Evolutionary conservation across 2,329 filamentous ascomycete genomes (phyloP).

Genomic region (Monosporascus sp.): DNA sequence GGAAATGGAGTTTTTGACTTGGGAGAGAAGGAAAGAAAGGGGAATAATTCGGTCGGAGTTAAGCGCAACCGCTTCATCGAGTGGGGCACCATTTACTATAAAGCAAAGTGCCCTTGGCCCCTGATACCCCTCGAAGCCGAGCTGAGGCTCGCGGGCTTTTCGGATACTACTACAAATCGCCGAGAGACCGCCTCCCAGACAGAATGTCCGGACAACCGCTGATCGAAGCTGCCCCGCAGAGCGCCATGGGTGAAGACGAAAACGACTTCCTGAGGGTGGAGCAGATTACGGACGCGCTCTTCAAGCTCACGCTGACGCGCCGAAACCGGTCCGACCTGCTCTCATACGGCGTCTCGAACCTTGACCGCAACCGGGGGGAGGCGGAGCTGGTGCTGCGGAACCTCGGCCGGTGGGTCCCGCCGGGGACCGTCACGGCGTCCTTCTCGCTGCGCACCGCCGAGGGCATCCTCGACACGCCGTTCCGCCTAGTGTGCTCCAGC

Average conservation of each 20-base stretch:
- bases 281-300: not conserved
- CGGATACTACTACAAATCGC: too few relatives aligned
- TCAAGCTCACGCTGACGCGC: constrained; percentile 1
- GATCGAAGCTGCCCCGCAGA: not conserved
- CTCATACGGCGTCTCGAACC: not conserved
- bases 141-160: too few relatives aligned
- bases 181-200: too few relatives aligned
- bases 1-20: too few relatives aligned
- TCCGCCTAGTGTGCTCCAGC: constrained; percentile 3
- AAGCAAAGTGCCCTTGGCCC: too few relatives aligned
- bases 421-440: not conserved
- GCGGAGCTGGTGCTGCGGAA: constrained; percentile 3
- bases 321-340: not conserved
- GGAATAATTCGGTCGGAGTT: too few relatives aligned
- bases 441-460: constrained; percentile 3
- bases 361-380: not conserved
- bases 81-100: too few relatives aligned
- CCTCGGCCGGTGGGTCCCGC: constrained; percentile 1
- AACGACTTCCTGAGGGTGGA: not conserved
- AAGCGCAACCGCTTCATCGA: too few relatives aligned
- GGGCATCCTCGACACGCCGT: constrained; percentile 1
- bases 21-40: too few relatives aligned
- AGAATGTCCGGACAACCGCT: not conserved
- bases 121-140: too few relatives aligned
- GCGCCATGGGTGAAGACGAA: not conserved